Percentiles rank a stretch among this genome's conserved stretches.
Evolutionary conservation across 768 basidiomycete species (phyloP).

Genomic region (Suillus subluteus): DNA sequence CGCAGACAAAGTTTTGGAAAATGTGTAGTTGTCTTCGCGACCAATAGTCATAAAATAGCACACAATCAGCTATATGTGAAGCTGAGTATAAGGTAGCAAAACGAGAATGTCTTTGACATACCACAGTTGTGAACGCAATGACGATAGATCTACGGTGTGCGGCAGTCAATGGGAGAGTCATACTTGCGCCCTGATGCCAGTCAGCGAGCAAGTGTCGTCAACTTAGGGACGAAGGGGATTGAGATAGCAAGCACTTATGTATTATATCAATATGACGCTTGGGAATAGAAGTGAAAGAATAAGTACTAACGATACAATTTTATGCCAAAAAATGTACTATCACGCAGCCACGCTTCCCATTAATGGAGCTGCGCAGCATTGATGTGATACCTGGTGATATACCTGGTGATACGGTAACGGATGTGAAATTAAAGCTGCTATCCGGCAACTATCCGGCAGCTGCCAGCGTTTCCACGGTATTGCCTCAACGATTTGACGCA

Average conservation of each 20-base stretch:
- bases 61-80: slow-evolving; percentile 20
- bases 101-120: slow-evolving; percentile 14
- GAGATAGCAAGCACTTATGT: not conserved
- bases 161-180: slow-evolving; percentile 30
- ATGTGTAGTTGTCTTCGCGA: not conserved
- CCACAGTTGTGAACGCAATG: slow-evolving; percentile 28
- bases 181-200: slow-evolving; percentile 7
- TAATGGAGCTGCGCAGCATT: slow-evolving; percentile 15
- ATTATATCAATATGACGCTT: not conserved
- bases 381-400: not conserved
- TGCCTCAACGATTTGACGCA: not conserved
- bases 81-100: not conserved
- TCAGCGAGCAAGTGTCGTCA: not conserved
- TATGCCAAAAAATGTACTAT: not conserved
- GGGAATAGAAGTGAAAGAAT: not conserved
- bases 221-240: not conserved
- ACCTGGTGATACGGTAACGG: not conserved
- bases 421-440: too few relatives aligned
- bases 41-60: slow-evolving; percentile 28
- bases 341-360: not conserved
- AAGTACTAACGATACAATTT: not conserved
- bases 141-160: slow-evolving; percentile 35
- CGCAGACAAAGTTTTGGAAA: slow-evolving; percentile 12
- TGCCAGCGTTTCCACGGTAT: not conserved
- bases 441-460: not conserved